Evolutionary conservation across 2,329 filamentous ascomycete species (phyloP).

Genomic region (Verticillium alfalfae): DNA sequence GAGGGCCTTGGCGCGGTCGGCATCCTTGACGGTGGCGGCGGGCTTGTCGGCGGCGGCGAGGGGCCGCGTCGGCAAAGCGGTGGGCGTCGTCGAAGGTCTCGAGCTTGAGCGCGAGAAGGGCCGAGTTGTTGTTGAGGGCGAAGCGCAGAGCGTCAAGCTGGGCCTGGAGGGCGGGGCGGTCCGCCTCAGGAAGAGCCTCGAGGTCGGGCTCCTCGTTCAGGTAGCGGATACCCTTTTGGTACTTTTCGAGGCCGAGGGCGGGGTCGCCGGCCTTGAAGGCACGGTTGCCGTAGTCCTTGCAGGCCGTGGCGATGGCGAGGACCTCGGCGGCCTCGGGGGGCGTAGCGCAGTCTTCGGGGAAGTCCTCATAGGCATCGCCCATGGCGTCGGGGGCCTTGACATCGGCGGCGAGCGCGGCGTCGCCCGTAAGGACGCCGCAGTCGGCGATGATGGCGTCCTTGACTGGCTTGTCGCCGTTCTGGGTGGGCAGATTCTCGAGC

Average conservation of each 20-base stretch:
- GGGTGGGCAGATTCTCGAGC: slow-evolving; percentile 77
- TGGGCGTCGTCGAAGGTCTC: slow-evolving; percentile 64
- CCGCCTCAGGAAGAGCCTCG: slow-evolving; percentile 65
- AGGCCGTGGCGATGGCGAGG: slow-evolving; percentile 72
- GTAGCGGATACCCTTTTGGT: slow-evolving; percentile 88
- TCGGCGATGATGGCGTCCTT: slow-evolving; percentile 70
- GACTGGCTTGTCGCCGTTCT: slow-evolving; percentile 70
- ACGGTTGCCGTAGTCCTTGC: slow-evolving; percentile 89
- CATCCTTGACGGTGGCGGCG: slow-evolving; percentile 62
- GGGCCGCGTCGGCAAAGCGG: slow-evolving; percentile 64
- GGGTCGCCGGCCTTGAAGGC: slow-evolving; percentile 80
- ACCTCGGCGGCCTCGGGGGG: slow-evolving; percentile 63
- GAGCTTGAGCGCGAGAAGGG: slow-evolving; percentile 80
- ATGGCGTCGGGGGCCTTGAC: slow-evolving; percentile 70
- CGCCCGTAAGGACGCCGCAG: slow-evolving; percentile 78
- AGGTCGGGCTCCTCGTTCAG: slow-evolving; percentile 76
- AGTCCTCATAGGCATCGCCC: slow-evolving; percentile 93
- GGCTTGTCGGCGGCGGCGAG: slow-evolving; percentile 60
- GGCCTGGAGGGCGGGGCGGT: slow-evolving; percentile 52
- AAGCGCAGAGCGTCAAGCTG: slow-evolving; percentile 63
- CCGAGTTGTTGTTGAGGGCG: slow-evolving; percentile 81
- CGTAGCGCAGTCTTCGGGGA: slow-evolving; percentile 72
- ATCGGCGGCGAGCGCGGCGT: slow-evolving; percentile 60
- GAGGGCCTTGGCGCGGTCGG: slow-evolving; percentile 82
- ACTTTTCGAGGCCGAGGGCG: slow-evolving; percentile 74